A percentile compares a stretch with the other conserved stretches of the same genome.
phyloP scores from a whole-genome alignment of 768 basidiomycete genomes.

The Punctularia strigosozonata region DNA sequence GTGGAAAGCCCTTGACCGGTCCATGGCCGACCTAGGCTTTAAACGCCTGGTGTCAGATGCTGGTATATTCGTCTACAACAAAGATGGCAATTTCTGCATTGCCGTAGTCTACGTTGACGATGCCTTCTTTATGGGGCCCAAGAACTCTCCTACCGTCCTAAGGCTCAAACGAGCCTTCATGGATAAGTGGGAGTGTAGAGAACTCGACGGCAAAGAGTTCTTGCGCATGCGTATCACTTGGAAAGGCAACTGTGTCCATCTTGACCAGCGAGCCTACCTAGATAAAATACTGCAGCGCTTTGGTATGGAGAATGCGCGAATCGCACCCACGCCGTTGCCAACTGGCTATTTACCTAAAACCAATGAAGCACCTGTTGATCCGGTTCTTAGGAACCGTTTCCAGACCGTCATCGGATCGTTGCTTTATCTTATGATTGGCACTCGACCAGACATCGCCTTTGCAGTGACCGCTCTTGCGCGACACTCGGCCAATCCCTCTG shows the following conservation, averaged over 20 bases:
- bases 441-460: conserved; percentile 21
- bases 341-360: conserved; percentile 1
- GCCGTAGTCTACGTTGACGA: conserved; percentile 7
- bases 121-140: background rate
- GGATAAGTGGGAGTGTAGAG: conserved; percentile 5
- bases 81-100: no score
- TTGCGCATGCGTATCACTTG: conserved; percentile 3
- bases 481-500: background rate
- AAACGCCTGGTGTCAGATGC: no score
- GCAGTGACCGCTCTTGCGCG: conserved; percentile 6
- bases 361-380: background rate
- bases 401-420: conserved; percentile 13
- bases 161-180: background rate
- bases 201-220: conserved; percentile 12
- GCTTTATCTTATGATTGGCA: conserved; percentile 19
- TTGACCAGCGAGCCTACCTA: conserved; percentile 22
- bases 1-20: background rate
- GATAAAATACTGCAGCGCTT: conserved; percentile 16
- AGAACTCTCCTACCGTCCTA: no score
- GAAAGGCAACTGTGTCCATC: conserved; percentile 16
- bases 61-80: no score
- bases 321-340: conserved; percentile 17
- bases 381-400: background rate
- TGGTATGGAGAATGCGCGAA: conserved; percentile 15
- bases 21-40: background rate